Evolutionary conservation across 768 basidiomycete genomes (phyloP).

Genomic region (Ramaria sp.): DNA sequence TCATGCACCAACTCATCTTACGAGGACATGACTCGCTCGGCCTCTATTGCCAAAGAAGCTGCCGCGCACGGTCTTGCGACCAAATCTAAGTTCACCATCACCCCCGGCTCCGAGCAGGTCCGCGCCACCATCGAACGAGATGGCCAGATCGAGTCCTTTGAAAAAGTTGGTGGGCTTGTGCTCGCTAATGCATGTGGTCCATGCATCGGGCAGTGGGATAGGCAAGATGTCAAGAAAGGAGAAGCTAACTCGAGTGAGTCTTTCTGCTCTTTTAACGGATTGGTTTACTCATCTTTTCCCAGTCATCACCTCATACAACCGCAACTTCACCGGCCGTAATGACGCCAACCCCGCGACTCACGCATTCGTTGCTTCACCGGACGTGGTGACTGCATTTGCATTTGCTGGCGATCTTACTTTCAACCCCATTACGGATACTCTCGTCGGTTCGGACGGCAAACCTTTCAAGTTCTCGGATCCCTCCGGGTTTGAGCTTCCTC

Average conservation of each 20-base stretch:
- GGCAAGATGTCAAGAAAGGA: conserved; percentile 93
- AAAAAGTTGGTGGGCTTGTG: conserved; percentile 82
- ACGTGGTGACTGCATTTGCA: conserved; percentile 93
- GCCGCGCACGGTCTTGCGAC: conserved; percentile 73
- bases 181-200: conserved; percentile 99
- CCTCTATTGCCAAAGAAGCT: conserved; percentile 87
- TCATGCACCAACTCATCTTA: conserved; percentile 99
- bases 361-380: conserved; percentile 88
- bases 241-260: conserved; percentile 86
- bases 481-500: conserved; percentile 84
- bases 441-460: conserved; percentile 87
- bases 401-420: conserved; percentile 92
- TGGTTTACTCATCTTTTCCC: background rate
- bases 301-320: conserved; percentile 99
- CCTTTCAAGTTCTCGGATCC: conserved; percentile 96
- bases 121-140: conserved; percentile 97
- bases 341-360: conserved; percentile 99
- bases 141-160: conserved; percentile 82
- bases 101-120: conserved; percentile 96
- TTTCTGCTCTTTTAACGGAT: background rate
- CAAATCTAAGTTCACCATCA: conserved; percentile 96
- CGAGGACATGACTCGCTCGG: conserved; percentile 98
- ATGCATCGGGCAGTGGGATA: conserved; percentile 99
- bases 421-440: conserved; percentile 90
- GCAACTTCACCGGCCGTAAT: conserved; percentile 99